These are phyloP conservation scores for Inonotus hispidus DNA, from an alignment of 1,284 basidiomycete genomes.

Conservation along the genomic window DNA sequence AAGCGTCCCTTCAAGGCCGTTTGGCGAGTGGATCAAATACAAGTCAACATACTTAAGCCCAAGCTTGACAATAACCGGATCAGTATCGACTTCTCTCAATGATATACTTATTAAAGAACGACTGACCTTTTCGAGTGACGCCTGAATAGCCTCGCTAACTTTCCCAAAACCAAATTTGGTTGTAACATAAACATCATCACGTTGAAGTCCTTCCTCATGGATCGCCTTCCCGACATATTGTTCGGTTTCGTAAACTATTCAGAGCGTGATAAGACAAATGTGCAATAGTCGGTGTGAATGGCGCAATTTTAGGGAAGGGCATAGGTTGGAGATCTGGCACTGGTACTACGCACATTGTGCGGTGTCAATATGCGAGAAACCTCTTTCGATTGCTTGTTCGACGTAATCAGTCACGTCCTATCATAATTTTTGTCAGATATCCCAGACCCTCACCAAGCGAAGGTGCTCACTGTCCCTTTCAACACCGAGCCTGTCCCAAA, in stretches of 20 bases:
- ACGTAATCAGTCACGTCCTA: conserved; percentile 35
- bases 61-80: conserved; percentile 36
- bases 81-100: background rate
- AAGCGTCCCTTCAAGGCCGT: conserved; percentile 39
- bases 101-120: background rate
- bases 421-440: background rate
- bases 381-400: conserved; percentile 27
- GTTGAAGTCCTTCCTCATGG: conserved; percentile 41
- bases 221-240: conserved; percentile 47
- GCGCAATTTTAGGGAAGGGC: background rate
- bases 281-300: too few species aligned
- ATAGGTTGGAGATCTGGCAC: background rate
- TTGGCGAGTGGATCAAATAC: conserved; percentile 63
- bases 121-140: conserved; percentile 36
- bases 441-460: background rate
- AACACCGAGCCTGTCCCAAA: conserved; percentile 49
- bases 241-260: conserved; percentile 46
- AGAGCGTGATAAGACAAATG: conserved; percentile 26
- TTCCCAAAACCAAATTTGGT: conserved; percentile 48
- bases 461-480: conserved; percentile 30
- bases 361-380: conserved; percentile 30
- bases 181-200: conserved; percentile 49
- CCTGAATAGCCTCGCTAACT: conserved; percentile 34
- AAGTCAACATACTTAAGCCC: conserved; percentile 66
- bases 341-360: conserved; percentile 21